Conservation (phyloP, 2,329 filamentous ascomycete genomes). For the Pseudocercospora pini-densiflorae region DNA sequence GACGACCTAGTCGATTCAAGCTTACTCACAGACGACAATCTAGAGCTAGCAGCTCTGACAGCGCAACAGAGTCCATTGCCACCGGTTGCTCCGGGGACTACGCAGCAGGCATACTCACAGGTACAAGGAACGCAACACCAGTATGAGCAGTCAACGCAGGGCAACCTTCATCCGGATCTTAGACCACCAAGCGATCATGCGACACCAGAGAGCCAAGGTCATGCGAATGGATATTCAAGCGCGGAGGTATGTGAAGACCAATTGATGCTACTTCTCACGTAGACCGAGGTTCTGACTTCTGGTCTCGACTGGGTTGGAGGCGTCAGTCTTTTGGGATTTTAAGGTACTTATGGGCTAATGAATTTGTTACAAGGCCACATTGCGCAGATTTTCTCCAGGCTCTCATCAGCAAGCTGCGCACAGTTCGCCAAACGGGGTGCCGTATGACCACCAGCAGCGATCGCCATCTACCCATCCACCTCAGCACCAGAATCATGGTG, state of each 20-base stretch:
- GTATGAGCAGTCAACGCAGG: slow-evolving; percentile 25
- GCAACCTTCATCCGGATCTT: slow-evolving; percentile 41
- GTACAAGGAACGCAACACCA: slow-evolving; percentile 11
- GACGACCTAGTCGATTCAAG: slow-evolving; percentile 33
- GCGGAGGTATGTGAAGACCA: slow-evolving; percentile 5
- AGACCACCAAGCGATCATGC: slow-evolving; percentile 30
- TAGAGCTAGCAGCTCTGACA: slow-evolving; percentile 54
- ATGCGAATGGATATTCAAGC: background rate
- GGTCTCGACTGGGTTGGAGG: background rate
- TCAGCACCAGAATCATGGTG: slow-evolving; percentile 44
- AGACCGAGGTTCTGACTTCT: background rate
- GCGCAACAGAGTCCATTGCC: slow-evolving; percentile 51
- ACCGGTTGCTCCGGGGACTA: slow-evolving; percentile 17
- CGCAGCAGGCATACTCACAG: slow-evolving; percentile 17
- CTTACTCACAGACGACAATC: slow-evolving; percentile 34
- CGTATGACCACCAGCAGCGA: slow-evolving; percentile 14
- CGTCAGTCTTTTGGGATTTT: background rate
- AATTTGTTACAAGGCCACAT: background rate
- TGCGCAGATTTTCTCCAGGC: slow-evolving; percentile 28
- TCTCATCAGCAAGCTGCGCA: slow-evolving; percentile 10
- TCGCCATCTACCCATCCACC: slow-evolving; percentile 5
- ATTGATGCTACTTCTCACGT: background rate
- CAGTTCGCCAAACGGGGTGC: background rate
- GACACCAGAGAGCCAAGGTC: slow-evolving; percentile 14
- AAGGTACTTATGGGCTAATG: slow-evolving; percentile 7